Evolutionary conservation across 257 asterid genomes (phyloP).

Genomic region (Lantana camara): DNA sequence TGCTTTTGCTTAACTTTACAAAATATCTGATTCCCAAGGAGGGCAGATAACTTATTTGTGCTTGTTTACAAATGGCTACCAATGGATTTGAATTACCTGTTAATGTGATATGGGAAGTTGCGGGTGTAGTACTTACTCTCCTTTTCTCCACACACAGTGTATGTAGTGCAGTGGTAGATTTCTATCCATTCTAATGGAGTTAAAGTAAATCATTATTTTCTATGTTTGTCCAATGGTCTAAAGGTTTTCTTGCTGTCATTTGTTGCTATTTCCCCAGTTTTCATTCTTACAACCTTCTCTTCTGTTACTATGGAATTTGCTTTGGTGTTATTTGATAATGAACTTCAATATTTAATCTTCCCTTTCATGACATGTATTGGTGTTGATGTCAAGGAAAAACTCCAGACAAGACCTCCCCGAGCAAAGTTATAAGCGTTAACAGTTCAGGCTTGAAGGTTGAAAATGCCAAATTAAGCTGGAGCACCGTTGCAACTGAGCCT

Average conservation of each 20-base stretch:
- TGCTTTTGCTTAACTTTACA: constrained; percentile 1
- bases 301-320: not conserved
- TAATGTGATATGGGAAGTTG: constrained; percentile 11
- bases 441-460: constrained; percentile 35
- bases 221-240: constrained; percentile 9
- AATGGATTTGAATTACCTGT: not conserved
- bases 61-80: not conserved
- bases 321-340: constrained; percentile 24
- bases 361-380: constrained; percentile 17
- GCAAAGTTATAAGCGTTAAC: constrained; percentile 32
- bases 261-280: constrained; percentile 12
- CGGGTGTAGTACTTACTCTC: not conserved
- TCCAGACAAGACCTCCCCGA: constrained; percentile 36
- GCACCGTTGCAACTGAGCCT: constrained; percentile 43
- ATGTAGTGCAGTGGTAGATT: constrained; percentile 16
- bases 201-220: constrained; percentile 5
- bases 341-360: constrained; percentile 12
- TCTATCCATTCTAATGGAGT: constrained; percentile 17
- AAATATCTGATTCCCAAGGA: constrained; percentile 7
- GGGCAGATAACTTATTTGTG: constrained; percentile 4
- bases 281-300: constrained; percentile 16
- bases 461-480: constrained; percentile 31
- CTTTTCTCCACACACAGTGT: constrained; percentile 20
- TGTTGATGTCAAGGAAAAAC: constrained; percentile 41
- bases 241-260: constrained; percentile 1